Conservation (phyloP, 768 basidiomycete genomes). For the Auricularia heimuer region DNA sequence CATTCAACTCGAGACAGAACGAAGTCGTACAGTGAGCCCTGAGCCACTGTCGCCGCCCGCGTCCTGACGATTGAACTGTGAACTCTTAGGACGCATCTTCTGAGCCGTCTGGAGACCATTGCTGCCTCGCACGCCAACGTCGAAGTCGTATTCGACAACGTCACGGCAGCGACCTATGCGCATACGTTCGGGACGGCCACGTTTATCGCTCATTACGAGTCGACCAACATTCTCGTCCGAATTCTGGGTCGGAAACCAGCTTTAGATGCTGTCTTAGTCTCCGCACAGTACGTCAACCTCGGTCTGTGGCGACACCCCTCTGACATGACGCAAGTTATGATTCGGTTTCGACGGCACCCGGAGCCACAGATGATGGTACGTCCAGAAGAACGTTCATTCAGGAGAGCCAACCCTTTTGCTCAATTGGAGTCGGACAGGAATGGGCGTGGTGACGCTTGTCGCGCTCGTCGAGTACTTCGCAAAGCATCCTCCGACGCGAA, state of each 20-base stretch:
- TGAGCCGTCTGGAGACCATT: conserved; percentile 41
- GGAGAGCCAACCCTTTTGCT: no score
- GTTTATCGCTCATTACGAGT: conserved; percentile 45
- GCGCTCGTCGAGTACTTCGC: conserved; percentile 49
- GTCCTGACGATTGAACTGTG: background rate
- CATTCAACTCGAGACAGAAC: conserved; percentile 71
- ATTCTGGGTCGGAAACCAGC: conserved; percentile 35
- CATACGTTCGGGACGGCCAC: conserved; percentile 11
- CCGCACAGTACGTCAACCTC: conserved; percentile 51
- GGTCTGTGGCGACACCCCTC: background rate
- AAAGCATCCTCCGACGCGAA: conserved; percentile 40
- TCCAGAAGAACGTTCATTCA: no score
- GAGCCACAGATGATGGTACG: conserved; percentile 59
- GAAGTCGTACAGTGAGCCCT: conserved; percentile 29
- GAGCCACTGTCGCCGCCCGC: background rate
- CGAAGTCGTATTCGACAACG: conserved; percentile 40
- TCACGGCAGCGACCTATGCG: conserved; percentile 32
- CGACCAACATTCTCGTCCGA: conserved; percentile 58
- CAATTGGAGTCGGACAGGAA: conserved; percentile 21
- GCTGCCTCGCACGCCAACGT: conserved; percentile 26
- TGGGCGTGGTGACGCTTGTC: conserved; percentile 56
- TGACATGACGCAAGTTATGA: conserved; percentile 25
- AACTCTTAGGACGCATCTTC: conserved; percentile 42
- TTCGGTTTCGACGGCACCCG: conserved; percentile 65
- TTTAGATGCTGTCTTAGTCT: conserved; percentile 53